phyloP scores from a whole-genome alignment of 192 early-diverging fungal species.

The Rhizoclosmatium globosum region DNA sequence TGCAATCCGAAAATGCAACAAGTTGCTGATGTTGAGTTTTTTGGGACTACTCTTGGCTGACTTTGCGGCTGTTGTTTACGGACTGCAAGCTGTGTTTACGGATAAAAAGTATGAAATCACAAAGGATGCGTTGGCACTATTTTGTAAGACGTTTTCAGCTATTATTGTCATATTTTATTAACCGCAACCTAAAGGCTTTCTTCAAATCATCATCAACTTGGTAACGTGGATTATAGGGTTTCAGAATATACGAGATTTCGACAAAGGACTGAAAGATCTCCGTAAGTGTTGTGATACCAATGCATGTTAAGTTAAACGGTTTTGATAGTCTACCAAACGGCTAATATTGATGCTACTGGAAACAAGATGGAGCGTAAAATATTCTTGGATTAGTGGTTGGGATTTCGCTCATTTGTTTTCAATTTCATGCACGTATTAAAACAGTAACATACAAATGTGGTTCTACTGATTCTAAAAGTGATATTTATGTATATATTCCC shows the following conservation, averaged over 20 bases:
- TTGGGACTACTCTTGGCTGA: slow-evolving; percentile 16
- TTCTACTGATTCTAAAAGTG: no score
- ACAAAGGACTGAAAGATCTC: slow-evolving; percentile 13
- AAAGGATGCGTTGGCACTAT: slow-evolving; percentile 13
- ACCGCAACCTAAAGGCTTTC: not conserved
- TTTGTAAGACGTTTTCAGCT: slow-evolving; percentile 21
- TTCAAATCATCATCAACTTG: slow-evolving; percentile 18
- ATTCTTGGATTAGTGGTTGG: not conserved
- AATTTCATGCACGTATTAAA: no score
- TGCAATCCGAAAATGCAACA: slow-evolving; percentile 20
- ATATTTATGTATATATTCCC: no score
- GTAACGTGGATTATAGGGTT: slow-evolving; percentile 25
- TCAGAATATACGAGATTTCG: slow-evolving; percentile 22
- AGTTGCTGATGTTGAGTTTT: slow-evolving; percentile 10
- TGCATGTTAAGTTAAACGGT: not conserved
- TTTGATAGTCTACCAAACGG: not conserved
- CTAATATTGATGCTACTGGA: slow-evolving; percentile 2
- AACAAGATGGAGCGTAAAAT: slow-evolving; percentile 20
- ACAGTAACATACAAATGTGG: no score
- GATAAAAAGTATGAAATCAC: slow-evolving; percentile 30
- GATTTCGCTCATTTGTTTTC: no score
- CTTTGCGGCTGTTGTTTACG: slow-evolving; percentile 23
- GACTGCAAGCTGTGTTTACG: slow-evolving; percentile 10
- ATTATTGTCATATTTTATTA: not conserved
- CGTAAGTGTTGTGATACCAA: not conserved